A percentile compares a stretch with the other conserved stretches of the same genome.
phyloP scores from a whole-genome alignment of 2,329 filamentous ascomycete species.

The Paecilomyces dactylethromorphus region DNA sequence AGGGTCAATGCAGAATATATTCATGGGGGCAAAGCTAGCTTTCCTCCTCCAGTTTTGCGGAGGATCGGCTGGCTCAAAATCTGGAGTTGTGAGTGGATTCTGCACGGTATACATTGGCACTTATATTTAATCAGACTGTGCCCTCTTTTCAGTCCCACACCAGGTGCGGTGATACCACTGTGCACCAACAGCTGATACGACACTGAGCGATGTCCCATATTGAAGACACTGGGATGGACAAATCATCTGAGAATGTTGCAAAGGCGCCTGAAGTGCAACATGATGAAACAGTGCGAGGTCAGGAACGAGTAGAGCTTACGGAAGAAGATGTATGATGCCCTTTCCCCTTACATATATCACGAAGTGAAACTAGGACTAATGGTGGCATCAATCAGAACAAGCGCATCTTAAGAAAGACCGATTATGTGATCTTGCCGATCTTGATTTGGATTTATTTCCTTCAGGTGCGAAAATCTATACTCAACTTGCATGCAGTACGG shows the following conservation, averaged over 20 bases:
- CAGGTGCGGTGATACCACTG: background rate
- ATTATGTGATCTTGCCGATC: conserved; percentile 49
- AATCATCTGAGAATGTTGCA: background rate
- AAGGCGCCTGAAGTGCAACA: background rate
- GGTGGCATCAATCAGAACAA: conserved; percentile 27
- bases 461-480: conserved; percentile 18
- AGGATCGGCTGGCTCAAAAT: background rate
- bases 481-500: background rate
- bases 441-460: conserved; percentile 43
- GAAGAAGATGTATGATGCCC: background rate
- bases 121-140: background rate
- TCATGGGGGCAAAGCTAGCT: background rate
- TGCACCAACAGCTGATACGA: background rate
- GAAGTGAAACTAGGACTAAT: background rate
- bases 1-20: background rate
- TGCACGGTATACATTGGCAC: background rate
- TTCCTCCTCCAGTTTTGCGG: background rate
- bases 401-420: conserved; percentile 56
- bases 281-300: background rate
- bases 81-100: background rate
- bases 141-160: background rate
- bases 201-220: background rate
- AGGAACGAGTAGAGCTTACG: background rate
- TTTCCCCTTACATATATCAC: background rate
- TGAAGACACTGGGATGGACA: background rate